These are phyloP conservation scores for Alloteropsis semialata DNA, from an alignment of 176 grass and related monocot genomes.

Conservation along the genomic window DNA sequence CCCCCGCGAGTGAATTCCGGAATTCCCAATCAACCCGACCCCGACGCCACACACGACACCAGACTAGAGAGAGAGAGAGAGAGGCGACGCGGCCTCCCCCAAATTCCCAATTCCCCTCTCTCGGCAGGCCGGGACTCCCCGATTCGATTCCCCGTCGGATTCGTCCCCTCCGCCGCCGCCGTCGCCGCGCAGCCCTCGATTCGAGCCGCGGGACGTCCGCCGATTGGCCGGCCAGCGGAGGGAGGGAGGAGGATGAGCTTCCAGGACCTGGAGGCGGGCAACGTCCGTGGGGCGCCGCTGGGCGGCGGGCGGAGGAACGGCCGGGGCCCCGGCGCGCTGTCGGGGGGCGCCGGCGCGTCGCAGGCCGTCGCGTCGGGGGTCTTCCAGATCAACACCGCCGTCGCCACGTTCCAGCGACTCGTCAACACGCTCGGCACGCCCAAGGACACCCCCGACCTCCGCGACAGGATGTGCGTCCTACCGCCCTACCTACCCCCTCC, in stretches of 20 bases:
- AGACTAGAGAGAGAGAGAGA: not conserved
- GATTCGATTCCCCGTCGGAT: not conserved
- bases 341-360: conserved; percentile 30
- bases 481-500: not conserved
- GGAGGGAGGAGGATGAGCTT: conserved; percentile 26
- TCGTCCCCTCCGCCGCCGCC: not conserved
- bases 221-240: no score
- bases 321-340: not conserved
- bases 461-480: conserved; percentile 68
- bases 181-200: not conserved
- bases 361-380: conserved; percentile 83
- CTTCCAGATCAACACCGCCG: conserved; percentile 93
- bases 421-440: conserved; percentile 97
- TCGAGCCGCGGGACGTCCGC: not conserved
- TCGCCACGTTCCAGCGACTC: conserved; percentile 82
- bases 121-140: not conserved
- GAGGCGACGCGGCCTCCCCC: not conserved
- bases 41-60: not conserved
- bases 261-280: conserved; percentile 88
- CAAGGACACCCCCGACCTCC: conserved; percentile 93
- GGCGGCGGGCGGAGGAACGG: conserved; percentile 29
- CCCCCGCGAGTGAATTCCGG: conserved; percentile 12
- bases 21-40: conserved; percentile 20
- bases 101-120: conserved; percentile 10
- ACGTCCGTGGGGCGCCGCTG: conserved; percentile 34